phyloP scores from a whole-genome alignment of 2,329 filamentous ascomycete species.

The Eutypella sp. region DNA sequence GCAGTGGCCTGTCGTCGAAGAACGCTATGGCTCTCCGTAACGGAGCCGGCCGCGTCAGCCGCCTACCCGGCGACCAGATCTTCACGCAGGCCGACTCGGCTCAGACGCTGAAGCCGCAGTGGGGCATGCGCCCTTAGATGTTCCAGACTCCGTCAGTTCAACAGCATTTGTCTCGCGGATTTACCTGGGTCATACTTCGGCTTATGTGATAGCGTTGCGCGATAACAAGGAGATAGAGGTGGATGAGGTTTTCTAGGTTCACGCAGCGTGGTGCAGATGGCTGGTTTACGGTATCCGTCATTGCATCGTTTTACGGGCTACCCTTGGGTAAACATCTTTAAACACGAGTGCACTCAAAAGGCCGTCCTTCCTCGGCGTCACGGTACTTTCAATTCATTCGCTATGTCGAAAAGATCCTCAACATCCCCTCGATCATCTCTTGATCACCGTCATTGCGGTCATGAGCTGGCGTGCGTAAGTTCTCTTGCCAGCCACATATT shows the following conservation, averaged over 20 bases:
- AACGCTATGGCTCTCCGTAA: slow-evolving; percentile 68
- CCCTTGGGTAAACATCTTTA: neutral
- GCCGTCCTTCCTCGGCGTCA: too few species aligned
- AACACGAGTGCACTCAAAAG: too few species aligned
- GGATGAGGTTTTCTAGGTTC: neutral
- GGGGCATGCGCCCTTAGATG: slow-evolving; percentile 49
- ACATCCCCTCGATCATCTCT: too few species aligned
- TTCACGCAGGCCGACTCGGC: slow-evolving; percentile 68
- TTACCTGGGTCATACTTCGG: neutral
- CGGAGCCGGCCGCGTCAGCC: slow-evolving; percentile 82
- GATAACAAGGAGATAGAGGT: neutral
- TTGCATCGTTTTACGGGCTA: neutral
- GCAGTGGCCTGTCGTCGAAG: slow-evolving; percentile 68
- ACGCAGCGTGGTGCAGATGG: neutral
- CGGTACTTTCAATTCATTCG: too few species aligned
- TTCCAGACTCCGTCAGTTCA: neutral
- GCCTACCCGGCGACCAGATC: slow-evolving; percentile 75
- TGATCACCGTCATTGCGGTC: too few species aligned
- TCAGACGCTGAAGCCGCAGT: slow-evolving; percentile 55
- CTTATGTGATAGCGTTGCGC: neutral
- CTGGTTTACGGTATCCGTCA: neutral
- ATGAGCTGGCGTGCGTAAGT: too few species aligned
- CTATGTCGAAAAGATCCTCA: too few species aligned
- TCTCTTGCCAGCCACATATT: too few species aligned
- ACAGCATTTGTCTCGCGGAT: neutral